Evolutionary conservation across 2,329 filamentous ascomycete genomes (phyloP).

Genomic region (Fusarium nurragi): DNA sequence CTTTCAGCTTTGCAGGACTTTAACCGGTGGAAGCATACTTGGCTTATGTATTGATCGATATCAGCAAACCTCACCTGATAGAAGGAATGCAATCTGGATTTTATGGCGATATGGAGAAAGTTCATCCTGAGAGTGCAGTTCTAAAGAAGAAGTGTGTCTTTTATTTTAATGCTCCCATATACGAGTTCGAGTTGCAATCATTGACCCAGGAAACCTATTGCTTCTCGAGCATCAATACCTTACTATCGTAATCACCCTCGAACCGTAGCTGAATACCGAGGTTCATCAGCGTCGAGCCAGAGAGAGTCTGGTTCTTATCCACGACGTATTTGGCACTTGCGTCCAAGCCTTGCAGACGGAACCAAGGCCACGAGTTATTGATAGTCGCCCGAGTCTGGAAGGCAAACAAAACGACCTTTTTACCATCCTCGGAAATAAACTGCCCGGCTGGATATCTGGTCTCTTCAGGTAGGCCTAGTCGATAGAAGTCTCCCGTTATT

Average conservation of each 20-base stretch:
- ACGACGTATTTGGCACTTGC: slow-evolving; percentile 62
- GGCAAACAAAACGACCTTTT: slow-evolving; percentile 63
- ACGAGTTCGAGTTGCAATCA: no score
- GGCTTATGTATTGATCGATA: no score
- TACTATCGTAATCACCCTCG: slow-evolving; percentile 64
- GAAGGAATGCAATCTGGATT: no score
- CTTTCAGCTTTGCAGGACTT: no score
- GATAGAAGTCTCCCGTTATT: slow-evolving; percentile 67
- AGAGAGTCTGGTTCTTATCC: slow-evolving; percentile 61
- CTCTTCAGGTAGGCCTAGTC: slow-evolving; percentile 65
- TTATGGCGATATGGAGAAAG: no score
- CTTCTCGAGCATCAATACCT: slow-evolving; percentile 64
- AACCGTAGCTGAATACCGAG: slow-evolving; percentile 65
- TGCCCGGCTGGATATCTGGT: slow-evolving; percentile 70
- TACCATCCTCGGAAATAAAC: slow-evolving; percentile 64
- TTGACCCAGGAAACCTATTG: neutral
- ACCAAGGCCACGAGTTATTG: slow-evolving; percentile 62
- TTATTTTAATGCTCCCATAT: no score
- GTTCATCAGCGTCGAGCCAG: slow-evolving; percentile 71
- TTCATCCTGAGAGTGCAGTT: no score
- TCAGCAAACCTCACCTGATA: no score
- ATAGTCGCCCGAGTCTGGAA: slow-evolving; percentile 65
- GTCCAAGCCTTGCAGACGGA: slow-evolving; percentile 68
- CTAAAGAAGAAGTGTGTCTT: no score
- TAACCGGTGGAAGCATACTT: no score